These are phyloP conservation scores for Yamadazyma friedrichii DNA, from an alignment of 1,139 yeast genomes.

Conservation along the genomic window DNA sequence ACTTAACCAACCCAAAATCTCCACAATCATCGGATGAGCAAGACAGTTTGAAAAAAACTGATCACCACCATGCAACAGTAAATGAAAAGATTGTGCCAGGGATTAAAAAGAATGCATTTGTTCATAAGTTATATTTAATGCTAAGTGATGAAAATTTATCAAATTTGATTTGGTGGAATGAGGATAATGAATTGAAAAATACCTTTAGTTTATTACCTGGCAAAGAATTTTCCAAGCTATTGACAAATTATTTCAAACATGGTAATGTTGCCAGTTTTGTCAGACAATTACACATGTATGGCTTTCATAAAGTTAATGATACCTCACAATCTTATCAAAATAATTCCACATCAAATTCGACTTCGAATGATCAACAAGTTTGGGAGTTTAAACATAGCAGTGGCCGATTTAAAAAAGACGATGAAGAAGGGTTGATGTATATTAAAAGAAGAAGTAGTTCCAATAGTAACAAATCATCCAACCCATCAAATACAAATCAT, in stretches of 20 bases:
- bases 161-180: conserved; percentile 75
- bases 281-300: conserved; percentile 50
- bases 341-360: conserved; percentile 5
- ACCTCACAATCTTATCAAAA: not conserved
- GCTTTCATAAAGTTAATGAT: conserved; percentile 54
- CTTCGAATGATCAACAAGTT: conserved; percentile 25
- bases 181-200: conserved; percentile 50
- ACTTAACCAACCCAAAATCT: too few species aligned
- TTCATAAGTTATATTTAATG: conserved; percentile 61
- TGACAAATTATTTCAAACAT: conserved; percentile 45
- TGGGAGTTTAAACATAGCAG: conserved; percentile 93
- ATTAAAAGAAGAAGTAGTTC: conserved; percentile 64
- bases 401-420: conserved; percentile 75
- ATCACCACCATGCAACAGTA: conserved; percentile 4
- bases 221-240: conserved; percentile 44
- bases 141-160: conserved; percentile 49
- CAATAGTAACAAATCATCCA: conserved; percentile 5
- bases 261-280: conserved; percentile 50
- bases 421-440: conserved; percentile 58
- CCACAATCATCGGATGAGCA: too few species aligned
- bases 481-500: not conserved
- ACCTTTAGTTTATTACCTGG: conserved; percentile 65
- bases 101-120: conserved; percentile 59
- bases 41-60: not conserved
- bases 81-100: conserved; percentile 8